These are phyloP conservation scores for Ophiosphaerella korrae DNA, from an alignment of 2,329 filamentous ascomycete genomes.

Conservation along the genomic window DNA sequence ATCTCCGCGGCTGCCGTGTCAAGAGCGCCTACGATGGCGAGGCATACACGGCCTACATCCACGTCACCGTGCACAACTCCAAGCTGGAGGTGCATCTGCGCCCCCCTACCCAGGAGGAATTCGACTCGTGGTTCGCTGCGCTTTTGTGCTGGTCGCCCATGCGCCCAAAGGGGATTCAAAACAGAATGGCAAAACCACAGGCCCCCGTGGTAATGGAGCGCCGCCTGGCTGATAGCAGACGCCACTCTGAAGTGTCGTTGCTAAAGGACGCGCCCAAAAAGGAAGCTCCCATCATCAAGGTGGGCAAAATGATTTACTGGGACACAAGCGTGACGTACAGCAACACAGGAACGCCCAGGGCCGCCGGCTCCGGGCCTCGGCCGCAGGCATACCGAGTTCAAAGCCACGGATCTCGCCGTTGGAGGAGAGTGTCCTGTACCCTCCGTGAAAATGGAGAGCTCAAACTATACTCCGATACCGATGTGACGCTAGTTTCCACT, in stretches of 20 bases:
- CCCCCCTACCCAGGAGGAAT: conserved; percentile 67
- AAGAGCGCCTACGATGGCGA: conserved; percentile 56
- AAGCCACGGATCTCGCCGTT: conserved; percentile 66
- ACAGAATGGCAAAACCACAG: conserved; percentile 59
- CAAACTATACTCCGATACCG: conserved; percentile 85
- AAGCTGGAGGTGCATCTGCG: conserved; percentile 68
- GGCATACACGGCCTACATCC: conserved; percentile 56
- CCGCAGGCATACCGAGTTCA: conserved; percentile 62
- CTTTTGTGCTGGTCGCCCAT: conserved; percentile 82
- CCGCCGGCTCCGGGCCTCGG: conserved; percentile 39
- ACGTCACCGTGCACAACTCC: conserved; percentile 59
- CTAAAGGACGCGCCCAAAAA: conserved; percentile 70
- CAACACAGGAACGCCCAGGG: conserved; percentile 47
- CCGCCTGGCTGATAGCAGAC: conserved; percentile 48
- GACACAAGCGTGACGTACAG: conserved; percentile 67
- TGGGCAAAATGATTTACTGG: conserved; percentile 68
- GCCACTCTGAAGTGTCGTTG: conserved; percentile 57
- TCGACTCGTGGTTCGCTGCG: conserved; percentile 80
- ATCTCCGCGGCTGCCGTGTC: conserved; percentile 76
- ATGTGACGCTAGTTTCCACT: conserved; percentile 77
- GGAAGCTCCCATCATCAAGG: conserved; percentile 87
- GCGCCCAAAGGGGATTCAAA: conserved; percentile 61
- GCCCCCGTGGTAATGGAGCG: conserved; percentile 45
- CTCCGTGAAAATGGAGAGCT: conserved; percentile 94
- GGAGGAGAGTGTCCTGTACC: conserved; percentile 90